phyloP scores from a whole-genome alignment of 1,139 yeast species.

The Groenewaldozyma auringiensis region DNA sequence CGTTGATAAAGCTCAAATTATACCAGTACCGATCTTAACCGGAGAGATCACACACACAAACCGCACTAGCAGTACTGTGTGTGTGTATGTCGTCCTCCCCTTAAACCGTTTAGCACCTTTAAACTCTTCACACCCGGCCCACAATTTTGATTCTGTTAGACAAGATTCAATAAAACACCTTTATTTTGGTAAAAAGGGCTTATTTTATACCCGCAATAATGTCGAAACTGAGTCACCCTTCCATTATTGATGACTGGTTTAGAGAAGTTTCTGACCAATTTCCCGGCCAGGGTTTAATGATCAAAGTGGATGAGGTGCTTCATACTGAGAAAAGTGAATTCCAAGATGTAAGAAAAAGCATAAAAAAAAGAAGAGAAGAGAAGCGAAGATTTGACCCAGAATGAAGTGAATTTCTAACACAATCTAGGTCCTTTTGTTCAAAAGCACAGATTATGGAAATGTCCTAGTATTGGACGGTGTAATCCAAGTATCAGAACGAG shows the following conservation, averaged over 20 bases:
- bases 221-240: constrained; percentile 28
- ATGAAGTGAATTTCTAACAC: neutral
- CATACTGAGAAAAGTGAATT: constrained; percentile 69
- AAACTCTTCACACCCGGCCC: no score
- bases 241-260: constrained; percentile 71
- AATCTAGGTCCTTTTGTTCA: constrained; percentile 49
- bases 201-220: no score
- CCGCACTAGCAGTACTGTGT: no score
- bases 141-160: no score
- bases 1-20: no score
- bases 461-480: constrained; percentile 82
- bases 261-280: constrained; percentile 82
- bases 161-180: no score
- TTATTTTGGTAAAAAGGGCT: no score
- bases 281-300: constrained; percentile 94
- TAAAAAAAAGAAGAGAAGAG: no score
- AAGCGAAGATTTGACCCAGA: neutral
- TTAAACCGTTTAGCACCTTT: no score
- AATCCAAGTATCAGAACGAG: constrained; percentile 82
- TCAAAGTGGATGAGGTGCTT: constrained; percentile 68
- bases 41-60: no score
- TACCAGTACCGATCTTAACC: no score
- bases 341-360: constrained; percentile 62
- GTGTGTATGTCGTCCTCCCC: no score
- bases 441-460: constrained; percentile 70